Percentiles rank a stretch among this genome's conserved stretches.
Evolutionary conservation across 2,329 filamentous ascomycete genomes (phyloP).

Genomic region (Hysterium pulicare): DNA sequence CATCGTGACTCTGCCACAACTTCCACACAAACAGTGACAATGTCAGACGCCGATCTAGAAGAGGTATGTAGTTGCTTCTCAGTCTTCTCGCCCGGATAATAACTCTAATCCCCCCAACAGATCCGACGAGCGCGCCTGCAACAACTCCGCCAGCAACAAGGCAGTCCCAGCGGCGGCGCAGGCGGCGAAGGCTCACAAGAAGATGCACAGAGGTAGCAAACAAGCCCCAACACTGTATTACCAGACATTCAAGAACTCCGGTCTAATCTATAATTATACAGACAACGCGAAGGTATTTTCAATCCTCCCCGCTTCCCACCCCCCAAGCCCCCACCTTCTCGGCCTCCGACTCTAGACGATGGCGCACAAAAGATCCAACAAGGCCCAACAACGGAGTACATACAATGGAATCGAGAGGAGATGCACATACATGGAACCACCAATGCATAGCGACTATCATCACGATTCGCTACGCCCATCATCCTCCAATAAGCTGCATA

Average conservation of each 20-base stretch:
- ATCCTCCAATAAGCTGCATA: too few species aligned
- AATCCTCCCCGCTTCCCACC: not conserved
- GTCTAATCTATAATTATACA: slow-evolving; percentile 15
- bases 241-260: not conserved
- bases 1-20: not conserved
- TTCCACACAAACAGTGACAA: slow-evolving; percentile 26
- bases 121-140: slow-evolving; percentile 89
- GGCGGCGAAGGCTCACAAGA: slow-evolving; percentile 51
- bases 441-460: too few species aligned
- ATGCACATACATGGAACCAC: too few species aligned
- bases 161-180: slow-evolving; percentile 50
- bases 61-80: slow-evolving; percentile 43
- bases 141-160: slow-evolving; percentile 77
- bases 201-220: slow-evolving; percentile 54
- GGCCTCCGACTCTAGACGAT: slow-evolving; percentile 5
- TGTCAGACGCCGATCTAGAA: slow-evolving; percentile 66
- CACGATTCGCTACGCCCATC: too few species aligned
- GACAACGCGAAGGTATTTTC: slow-evolving; percentile 47
- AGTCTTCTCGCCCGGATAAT: slow-evolving; percentile 1
- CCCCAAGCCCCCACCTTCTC: slow-evolving; percentile 3
- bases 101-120: slow-evolving; percentile 43
- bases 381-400: too few species aligned
- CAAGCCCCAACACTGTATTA: not conserved
- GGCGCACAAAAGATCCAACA: too few species aligned
- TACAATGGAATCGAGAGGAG: too few species aligned